A percentile compares a stretch with the other conserved stretches of the same genome.
Conservation (phyloP, 345 rosid species). For the Mercurialis annua region DNA sequence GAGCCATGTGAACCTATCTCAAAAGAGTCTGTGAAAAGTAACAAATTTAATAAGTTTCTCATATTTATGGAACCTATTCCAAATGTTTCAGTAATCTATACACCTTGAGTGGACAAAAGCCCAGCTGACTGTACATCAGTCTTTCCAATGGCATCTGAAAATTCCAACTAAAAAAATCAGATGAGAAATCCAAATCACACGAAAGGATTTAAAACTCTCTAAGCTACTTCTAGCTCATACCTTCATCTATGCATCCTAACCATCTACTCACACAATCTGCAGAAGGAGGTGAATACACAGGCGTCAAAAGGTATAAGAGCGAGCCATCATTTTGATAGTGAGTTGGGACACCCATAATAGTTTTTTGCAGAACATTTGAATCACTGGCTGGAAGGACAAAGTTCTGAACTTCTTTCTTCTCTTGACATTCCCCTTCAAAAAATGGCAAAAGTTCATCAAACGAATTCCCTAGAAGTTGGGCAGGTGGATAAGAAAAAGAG, state of each 20-base stretch:
- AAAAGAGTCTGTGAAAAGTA: conserved; percentile 36
- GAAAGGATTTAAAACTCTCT: conserved; percentile 11
- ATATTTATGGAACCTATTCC: conserved; percentile 9
- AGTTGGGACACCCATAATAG: conserved; percentile 52
- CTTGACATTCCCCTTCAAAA: conserved; percentile 28
- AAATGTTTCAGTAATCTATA: conserved; percentile 12
- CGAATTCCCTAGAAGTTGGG: conserved; percentile 30
- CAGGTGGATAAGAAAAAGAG: conserved; percentile 3
- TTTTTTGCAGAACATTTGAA: conserved; percentile 33
- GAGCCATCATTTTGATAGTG: conserved; percentile 80
- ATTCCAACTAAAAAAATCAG: conserved; percentile 10
- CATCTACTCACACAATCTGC: conserved; percentile 53
- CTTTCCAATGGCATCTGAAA: conserved; percentile 34
- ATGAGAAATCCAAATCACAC: conserved; percentile 7
- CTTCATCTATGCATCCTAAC: conserved; percentile 43
- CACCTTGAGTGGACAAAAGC: conserved; percentile 36
- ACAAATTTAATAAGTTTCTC: conserved; percentile 11
- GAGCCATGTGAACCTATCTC: conserved; percentile 33
- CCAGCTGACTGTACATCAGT: conserved; percentile 15
- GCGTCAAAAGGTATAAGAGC: conserved; percentile 58
- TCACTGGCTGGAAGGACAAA: conserved; percentile 16
- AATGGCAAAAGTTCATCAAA: conserved; percentile 45
- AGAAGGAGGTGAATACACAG: conserved; percentile 68
- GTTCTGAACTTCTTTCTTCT: conserved; percentile 25
- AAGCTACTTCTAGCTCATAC: conserved; percentile 33